phyloP scores from a whole-genome alignment of 1,284 basidiomycete species.

The Pseudomicrostroma phylloplanum region DNA sequence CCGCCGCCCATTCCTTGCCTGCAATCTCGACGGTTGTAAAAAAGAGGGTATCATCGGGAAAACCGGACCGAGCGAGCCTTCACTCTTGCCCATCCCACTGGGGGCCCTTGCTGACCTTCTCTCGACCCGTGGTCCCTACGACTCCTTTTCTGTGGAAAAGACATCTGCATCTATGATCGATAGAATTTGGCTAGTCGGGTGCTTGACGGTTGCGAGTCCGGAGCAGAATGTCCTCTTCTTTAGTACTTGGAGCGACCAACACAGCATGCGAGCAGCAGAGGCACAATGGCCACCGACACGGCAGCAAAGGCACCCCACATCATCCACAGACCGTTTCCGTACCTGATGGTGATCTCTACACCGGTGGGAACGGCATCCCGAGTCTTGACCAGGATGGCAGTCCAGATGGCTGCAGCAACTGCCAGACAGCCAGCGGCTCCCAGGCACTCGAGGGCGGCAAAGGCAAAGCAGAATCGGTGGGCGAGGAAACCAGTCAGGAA shows the following conservation, averaged over 20 bases:
- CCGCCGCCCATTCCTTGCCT: no score
- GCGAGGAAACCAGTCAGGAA: slow-evolving; percentile 37
- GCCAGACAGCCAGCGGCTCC: slow-evolving; percentile 32
- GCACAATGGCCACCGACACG: slow-evolving; percentile 27
- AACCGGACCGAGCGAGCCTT: no score
- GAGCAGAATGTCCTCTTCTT: background rate
- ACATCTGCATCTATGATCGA: no score
- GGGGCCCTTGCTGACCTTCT: no score
- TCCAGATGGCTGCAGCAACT: slow-evolving; percentile 39
- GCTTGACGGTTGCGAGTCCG: no score
- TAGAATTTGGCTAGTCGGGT: no score
- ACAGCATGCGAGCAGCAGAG: slow-evolving; percentile 17
- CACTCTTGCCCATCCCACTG: no score
- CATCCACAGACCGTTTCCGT: slow-evolving; percentile 47
- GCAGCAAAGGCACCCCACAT: slow-evolving; percentile 41
- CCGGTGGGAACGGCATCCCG: slow-evolving; percentile 21
- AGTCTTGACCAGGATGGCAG: slow-evolving; percentile 37
- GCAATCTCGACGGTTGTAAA: no score
- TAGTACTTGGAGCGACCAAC: slow-evolving; percentile 16
- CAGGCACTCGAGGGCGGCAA: slow-evolving; percentile 34
- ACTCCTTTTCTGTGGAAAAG: no score
- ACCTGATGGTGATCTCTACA: slow-evolving; percentile 39
- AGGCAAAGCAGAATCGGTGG: slow-evolving; percentile 38
- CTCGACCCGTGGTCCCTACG: no score
- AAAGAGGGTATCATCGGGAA: no score